Conservation (phyloP, 1,284 basidiomycete genomes). For the Fomitopsis betulina region DNA sequence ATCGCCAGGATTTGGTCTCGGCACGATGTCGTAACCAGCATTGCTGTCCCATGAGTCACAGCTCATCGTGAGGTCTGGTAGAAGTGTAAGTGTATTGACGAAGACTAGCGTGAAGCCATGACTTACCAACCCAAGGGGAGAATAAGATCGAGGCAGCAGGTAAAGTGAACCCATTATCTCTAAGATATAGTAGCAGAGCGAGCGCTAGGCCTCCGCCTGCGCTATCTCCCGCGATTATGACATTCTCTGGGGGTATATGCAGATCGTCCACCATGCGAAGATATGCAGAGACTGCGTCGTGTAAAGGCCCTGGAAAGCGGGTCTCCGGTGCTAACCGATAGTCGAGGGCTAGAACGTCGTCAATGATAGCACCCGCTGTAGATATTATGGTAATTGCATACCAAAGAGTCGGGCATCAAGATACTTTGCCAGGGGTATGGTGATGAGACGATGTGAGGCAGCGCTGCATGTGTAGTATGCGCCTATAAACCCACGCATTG, state of each 20-base stretch:
- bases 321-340: slow-evolving; percentile 96
- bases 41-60: slow-evolving; percentile 98
- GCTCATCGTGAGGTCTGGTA: slow-evolving; percentile 84
- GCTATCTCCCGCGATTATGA: slow-evolving; percentile 87
- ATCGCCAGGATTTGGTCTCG: slow-evolving; percentile 69
- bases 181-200: slow-evolving; percentile 88
- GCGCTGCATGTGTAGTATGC: slow-evolving; percentile 95
- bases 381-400: slow-evolving; percentile 22
- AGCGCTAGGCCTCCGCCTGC: slow-evolving; percentile 89
- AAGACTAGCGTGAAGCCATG: neutral
- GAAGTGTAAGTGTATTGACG: no score
- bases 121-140: slow-evolving; percentile 92
- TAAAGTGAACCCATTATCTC: slow-evolving; percentile 78
- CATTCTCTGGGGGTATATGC: slow-evolving; percentile 87
- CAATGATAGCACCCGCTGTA: no score
- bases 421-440: slow-evolving; percentile 89
- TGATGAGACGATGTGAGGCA: slow-evolving; percentile 89
- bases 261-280: slow-evolving; percentile 87
- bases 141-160: slow-evolving; percentile 83
- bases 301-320: slow-evolving; percentile 89
- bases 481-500: slow-evolving; percentile 41
- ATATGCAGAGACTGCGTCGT: slow-evolving; percentile 88
- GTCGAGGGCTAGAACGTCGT: slow-evolving; percentile 71
- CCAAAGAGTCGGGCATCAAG: slow-evolving; percentile 94
- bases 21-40: slow-evolving; percentile 77